Percentiles rank a stretch among this genome's conserved stretches.
These are phyloP conservation scores for Aquilaria yunnanensis DNA, from an alignment of 345 rosid genomes.

Conservation along the genomic window DNA sequence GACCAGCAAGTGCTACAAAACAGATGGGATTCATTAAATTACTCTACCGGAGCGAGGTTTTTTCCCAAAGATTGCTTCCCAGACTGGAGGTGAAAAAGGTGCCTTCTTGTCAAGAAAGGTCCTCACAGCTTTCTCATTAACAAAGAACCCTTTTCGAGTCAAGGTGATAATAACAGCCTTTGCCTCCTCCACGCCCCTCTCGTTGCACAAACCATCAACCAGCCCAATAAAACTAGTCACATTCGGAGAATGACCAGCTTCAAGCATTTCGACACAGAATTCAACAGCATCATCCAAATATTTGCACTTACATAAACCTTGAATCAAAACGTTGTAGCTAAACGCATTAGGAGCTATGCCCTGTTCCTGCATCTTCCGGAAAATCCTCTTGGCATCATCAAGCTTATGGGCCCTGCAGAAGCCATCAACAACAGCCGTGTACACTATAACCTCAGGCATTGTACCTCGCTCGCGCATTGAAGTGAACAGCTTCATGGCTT, in stretches of 20 bases:
- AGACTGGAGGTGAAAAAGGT: constrained; percentile 48
- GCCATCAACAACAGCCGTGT: constrained; percentile 91
- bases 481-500: constrained; percentile 87
- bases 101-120: constrained; percentile 73
- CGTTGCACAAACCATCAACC: constrained; percentile 66
- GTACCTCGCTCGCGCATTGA: constrained; percentile 79
- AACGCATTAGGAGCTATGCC: constrained; percentile 73
- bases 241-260: constrained; percentile 86
- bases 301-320: constrained; percentile 52
- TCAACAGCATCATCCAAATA: constrained; percentile 58
- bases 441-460: constrained; percentile 83
- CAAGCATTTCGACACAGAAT: constrained; percentile 62
- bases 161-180: constrained; percentile 31
- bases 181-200: constrained; percentile 59
- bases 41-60: constrained; percentile 22
- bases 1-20: too few species aligned
- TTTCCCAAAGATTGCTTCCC: constrained; percentile 72
- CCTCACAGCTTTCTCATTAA: constrained; percentile 62
- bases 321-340: constrained; percentile 53
- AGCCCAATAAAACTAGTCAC: constrained; percentile 74
- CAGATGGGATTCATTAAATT: too few species aligned
- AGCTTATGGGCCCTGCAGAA: constrained; percentile 75
- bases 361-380: constrained; percentile 67
- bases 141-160: constrained; percentile 54
- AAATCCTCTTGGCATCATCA: constrained; percentile 80